Evolutionary conservation across 495 filamentous ascomycete species (phyloP).

Genomic region (Penicillium cosmopolitanum): DNA sequence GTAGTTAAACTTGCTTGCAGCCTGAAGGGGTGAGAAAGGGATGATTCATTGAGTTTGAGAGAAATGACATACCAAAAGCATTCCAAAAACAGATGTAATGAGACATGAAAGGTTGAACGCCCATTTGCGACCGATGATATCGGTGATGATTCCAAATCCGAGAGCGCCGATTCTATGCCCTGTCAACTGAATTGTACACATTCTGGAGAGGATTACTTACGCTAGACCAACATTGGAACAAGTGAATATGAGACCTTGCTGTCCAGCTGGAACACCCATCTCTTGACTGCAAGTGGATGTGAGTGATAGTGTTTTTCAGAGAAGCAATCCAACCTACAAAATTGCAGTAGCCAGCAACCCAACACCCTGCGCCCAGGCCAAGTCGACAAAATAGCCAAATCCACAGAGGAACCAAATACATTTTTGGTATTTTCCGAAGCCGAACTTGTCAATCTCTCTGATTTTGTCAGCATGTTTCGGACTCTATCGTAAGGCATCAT

Average conservation of each 20-base stretch:
- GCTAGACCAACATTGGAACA: not conserved
- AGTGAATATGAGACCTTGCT: slow-evolving; percentile 4
- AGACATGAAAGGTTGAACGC: slow-evolving; percentile 55
- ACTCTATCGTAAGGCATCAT: not conserved
- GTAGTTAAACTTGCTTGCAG: slow-evolving; percentile 21
- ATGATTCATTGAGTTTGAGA: not conserved
- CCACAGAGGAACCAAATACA: slow-evolving; percentile 52
- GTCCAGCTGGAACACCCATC: not conserved
- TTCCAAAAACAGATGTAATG: slow-evolving; percentile 48
- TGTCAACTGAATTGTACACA: not conserved
- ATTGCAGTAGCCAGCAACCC: slow-evolving; percentile 29
- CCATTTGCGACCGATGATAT: slow-evolving; percentile 53
- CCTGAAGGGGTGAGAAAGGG: not conserved
- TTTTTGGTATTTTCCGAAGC: slow-evolving; percentile 55
- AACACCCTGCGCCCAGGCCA: slow-evolving; percentile 54
- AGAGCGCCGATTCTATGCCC: slow-evolving; percentile 38
- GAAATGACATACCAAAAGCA: slow-evolving; percentile 33
- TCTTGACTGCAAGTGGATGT: not conserved
- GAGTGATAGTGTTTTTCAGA: not conserved
- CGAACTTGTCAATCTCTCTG: slow-evolving; percentile 47
- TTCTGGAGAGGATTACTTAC: not conserved
- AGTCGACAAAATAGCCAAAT: slow-evolving; percentile 54
- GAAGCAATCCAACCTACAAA: not conserved
- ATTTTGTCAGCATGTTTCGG: not conserved
- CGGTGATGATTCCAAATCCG: slow-evolving; percentile 53